phyloP scores from a whole-genome alignment of 805 yeast species.

The Candida insectorum region DNA sequence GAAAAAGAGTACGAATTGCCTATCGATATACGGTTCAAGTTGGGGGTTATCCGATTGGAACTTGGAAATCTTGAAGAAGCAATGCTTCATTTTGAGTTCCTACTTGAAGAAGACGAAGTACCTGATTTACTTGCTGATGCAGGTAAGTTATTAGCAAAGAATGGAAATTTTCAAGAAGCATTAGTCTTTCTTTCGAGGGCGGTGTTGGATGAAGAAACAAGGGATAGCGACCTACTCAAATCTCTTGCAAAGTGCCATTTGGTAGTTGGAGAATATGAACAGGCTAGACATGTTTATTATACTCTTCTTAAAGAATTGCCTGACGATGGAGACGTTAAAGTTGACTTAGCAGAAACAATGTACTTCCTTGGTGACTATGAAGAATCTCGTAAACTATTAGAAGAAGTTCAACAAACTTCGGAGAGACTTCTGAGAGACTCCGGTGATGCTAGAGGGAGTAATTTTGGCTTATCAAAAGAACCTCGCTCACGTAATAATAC shows the following conservation, averaged over 20 bases:
- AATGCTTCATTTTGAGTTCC: conserved; percentile 57
- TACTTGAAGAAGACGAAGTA: conserved; percentile 59
- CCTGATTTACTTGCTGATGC: conserved; percentile 75
- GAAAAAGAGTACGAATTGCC: conserved; percentile 52
- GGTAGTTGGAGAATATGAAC: conserved; percentile 64
- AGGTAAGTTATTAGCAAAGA: conserved; percentile 67
- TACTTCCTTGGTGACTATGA: conserved; percentile 62
- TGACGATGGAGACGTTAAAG: conserved; percentile 64
- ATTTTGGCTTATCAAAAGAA: conserved; percentile 1
- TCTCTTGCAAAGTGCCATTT: conserved; percentile 75
- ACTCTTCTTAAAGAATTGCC: conserved; percentile 56
- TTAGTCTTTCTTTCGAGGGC: conserved; percentile 60
- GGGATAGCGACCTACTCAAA: conserved; percentile 45
- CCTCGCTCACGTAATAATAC: conserved; percentile 9
- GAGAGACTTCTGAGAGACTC: background rate
- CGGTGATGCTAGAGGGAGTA: background rate
- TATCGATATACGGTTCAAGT: conserved; percentile 79
- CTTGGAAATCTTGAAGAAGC: conserved; percentile 69
- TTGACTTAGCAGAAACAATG: conserved; percentile 79
- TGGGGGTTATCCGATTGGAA: conserved; percentile 72
- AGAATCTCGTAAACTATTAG: conserved; percentile 51
- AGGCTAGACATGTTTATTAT: conserved; percentile 59
- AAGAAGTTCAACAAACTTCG: conserved; percentile 39
- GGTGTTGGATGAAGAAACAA: conserved; percentile 34
- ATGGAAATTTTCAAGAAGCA: conserved; percentile 74